These are phyloP conservation scores for Aurantiochytrium sp. DNA, from an alignment of 108 stramenopile species.

Conservation along the genomic window DNA sequence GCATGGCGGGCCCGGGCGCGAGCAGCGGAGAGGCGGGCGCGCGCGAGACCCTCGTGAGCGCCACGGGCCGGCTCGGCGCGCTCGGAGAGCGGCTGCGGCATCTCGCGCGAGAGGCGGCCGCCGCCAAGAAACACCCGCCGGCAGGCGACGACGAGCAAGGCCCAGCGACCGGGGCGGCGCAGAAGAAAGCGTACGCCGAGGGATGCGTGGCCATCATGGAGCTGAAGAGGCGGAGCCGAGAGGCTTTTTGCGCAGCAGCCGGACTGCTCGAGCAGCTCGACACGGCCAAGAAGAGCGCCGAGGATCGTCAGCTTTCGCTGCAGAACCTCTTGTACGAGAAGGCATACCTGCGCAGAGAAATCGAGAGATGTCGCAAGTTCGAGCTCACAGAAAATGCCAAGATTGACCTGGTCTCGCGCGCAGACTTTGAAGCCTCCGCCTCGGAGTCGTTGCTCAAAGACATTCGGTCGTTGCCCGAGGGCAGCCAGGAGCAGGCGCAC, in stretches of 20 bases:
- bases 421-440: neutral
- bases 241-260: neutral
- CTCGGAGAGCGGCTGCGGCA: neutral
- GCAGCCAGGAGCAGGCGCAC: neutral
- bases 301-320: neutral
- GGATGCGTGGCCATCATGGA: neutral
- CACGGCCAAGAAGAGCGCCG: neutral
- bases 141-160: no score
- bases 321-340: constrained; percentile 6
- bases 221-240: neutral
- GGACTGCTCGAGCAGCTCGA: neutral
- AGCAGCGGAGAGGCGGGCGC: no score
- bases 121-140: neutral
- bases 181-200: neutral
- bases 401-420: neutral
- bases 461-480: neutral
- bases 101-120: neutral
- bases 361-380: neutral
- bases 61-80: neutral
- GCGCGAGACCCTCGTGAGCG: no score
- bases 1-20: no score
- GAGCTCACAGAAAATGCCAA: neutral
- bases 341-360: neutral
- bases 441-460: neutral
- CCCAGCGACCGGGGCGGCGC: no score